These are phyloP conservation scores for Mycosphaerella sp. DNA, from an alignment of 2,329 filamentous ascomycete species.

Conservation along the genomic window DNA sequence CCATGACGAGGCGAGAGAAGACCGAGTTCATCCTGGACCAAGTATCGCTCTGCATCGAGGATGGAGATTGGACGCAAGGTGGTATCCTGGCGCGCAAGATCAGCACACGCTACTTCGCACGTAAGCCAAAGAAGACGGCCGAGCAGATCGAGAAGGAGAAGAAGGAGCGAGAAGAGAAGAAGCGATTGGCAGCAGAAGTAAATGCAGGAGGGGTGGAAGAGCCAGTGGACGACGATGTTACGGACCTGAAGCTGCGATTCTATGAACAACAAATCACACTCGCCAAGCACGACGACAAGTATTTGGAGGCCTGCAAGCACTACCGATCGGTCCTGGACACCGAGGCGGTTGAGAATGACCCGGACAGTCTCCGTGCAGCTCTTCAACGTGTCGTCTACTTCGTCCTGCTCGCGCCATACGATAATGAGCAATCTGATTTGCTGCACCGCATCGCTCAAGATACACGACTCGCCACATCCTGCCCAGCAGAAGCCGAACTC, in stretches of 20 bases:
- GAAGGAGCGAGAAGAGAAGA: conserved; percentile 79
- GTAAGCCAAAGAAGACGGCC: conserved; percentile 82
- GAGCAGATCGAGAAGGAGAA: conserved; percentile 87
- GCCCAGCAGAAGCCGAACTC: conserved; percentile 70
- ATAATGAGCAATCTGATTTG: conserved; percentile 97
- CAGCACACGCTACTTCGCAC: conserved; percentile 82
- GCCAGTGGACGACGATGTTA: conserved; percentile 81
- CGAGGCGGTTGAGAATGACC: conserved; percentile 86
- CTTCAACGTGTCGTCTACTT: conserved; percentile 97
- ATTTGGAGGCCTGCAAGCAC: conserved; percentile 95
- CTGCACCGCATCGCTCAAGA: conserved; percentile 89
- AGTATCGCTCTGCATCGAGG: conserved; percentile 90
- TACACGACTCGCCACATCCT: conserved; percentile 54
- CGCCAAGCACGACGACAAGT: conserved; percentile 95
- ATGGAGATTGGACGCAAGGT: conserved; percentile 92
- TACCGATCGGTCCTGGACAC: conserved; percentile 96
- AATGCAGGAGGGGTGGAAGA: conserved; percentile 62
- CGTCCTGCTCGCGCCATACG: conserved; percentile 89
- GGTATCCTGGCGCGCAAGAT: conserved; percentile 94
- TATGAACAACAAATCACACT: conserved; percentile 97
- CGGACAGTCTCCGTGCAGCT: conserved; percentile 73
- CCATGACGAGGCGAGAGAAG: conserved; percentile 95
- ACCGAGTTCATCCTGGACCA: conserved; percentile 97
- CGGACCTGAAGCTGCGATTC: conserved; percentile 89
- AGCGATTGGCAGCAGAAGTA: conserved; percentile 56